Evolutionary conservation across 2,329 filamentous ascomycete genomes (phyloP).

Genomic region (Aureobasidium pullulans): DNA sequence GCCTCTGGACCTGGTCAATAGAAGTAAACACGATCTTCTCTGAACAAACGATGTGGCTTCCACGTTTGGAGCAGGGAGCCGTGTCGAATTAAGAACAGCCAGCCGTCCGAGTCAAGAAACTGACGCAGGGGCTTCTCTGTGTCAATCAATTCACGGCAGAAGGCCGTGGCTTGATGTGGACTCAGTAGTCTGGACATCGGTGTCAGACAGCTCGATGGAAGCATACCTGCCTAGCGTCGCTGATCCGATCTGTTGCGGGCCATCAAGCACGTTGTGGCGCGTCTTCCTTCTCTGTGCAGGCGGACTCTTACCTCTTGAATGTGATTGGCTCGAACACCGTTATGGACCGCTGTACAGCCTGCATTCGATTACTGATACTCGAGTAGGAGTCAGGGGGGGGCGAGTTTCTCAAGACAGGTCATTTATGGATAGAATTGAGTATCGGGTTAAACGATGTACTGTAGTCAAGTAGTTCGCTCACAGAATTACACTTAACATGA

Average conservation of each 20-base stretch:
- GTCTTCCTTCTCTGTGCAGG: not conserved
- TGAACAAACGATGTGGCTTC: conserved; percentile 1
- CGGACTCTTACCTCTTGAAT: not conserved
- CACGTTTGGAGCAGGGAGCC: conserved; percentile 1
- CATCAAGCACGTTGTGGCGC: not conserved
- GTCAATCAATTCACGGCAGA: conserved; percentile 1
- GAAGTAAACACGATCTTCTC: not conserved
- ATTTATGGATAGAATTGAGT: not conserved
- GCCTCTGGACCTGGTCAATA: not conserved
- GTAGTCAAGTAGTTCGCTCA: not conserved
- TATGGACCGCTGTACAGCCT: not conserved
- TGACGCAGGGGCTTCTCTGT: conserved; percentile 10
- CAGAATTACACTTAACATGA: not conserved
- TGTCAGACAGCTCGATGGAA: not conserved
- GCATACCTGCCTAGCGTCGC: not conserved
- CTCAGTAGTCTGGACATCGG: not conserved
- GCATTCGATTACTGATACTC: not conserved
- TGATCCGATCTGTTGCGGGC: not conserved
- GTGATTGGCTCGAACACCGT: not conserved
- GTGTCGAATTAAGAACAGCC: not conserved
- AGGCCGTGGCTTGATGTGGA: conserved; percentile 1
- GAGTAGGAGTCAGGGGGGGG: not conserved
- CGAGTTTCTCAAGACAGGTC: not conserved
- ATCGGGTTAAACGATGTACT: not conserved
- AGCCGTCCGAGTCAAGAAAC: conserved; percentile 4